Base-by-base conservation (phyloP, 2,329 filamentous ascomycete species). In the Ceratocystis papillata region DNA sequence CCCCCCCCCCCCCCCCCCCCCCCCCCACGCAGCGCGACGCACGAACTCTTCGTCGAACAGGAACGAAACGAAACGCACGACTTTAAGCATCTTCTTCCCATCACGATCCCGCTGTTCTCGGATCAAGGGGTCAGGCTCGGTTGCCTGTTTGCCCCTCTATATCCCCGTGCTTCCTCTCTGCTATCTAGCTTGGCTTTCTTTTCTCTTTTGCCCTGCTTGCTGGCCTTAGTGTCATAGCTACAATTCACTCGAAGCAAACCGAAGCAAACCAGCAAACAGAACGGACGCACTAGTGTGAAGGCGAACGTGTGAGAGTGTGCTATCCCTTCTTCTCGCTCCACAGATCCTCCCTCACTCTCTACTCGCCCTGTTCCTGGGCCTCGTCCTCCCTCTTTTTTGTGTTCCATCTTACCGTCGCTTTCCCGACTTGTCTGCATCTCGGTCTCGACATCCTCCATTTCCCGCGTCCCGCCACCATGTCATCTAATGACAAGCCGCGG, bases 381-480 rank as follows among this genome's bases (percentile, higher is more conserved):
- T 48, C 44, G 22, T 28, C 30, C 45, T 55, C 62, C 60, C 60
- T 41, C 37, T 17, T 46, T 41, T 15, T 30, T 48, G 20, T 20
- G 15, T 15, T 37, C n/a, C 6, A 8, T 53, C 6, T 37, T 17
- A 10, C 22, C 25, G 10, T 25, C 30, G n/a, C 62, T 53, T 22
- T 17, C 20, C 20, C 46, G 44, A n/a, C 62, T 33, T 37, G 28
- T 28, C 62, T 50, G 41, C 46, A 20, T 46, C 62, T 33, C 59
- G 48, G 70, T 72, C 84, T 84, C 84, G 79, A 85, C 72, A 80
- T 83, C 74, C 81, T 87, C 79, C 87, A 89, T 79, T 90, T 92
- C 79, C 37, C 37, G 10, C 37, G 37, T 81, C 87, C 72, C 86
- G 89, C 76, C 88, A 93, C 41, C 63, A 65, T 65, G 80, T 90